phyloP scores from a whole-genome alignment of 2,329 filamentous ascomycete species.

The Delphinella strobiligena region DNA sequence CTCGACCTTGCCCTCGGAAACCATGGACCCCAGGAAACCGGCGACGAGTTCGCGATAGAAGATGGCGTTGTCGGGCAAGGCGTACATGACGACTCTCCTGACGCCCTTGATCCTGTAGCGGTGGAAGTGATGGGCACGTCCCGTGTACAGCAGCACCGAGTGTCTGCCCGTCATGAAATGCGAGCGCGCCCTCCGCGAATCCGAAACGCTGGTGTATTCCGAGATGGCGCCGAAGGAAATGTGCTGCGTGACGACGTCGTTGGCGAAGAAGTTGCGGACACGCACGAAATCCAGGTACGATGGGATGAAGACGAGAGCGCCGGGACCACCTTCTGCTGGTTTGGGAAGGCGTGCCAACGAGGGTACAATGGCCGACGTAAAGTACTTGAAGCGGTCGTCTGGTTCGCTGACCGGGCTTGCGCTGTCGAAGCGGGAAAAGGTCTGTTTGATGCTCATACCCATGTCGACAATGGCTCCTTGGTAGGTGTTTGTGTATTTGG shows the following conservation, averaged over 20 bases:
- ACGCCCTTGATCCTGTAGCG: conserved; percentile 76
- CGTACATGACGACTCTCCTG: conserved; percentile 77
- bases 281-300: conserved; percentile 93
- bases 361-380: conserved; percentile 70
- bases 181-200: conserved; percentile 71
- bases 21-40: conserved; percentile 45
- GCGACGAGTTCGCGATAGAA: conserved; percentile 71
- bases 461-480: conserved; percentile 62
- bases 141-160: conserved; percentile 77
- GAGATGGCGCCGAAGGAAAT: conserved; percentile 71
- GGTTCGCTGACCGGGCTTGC: conserved; percentile 62
- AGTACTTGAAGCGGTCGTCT: conserved; percentile 82
- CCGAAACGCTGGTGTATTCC: conserved; percentile 71
- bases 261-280: conserved; percentile 83
- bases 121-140: conserved; percentile 92
- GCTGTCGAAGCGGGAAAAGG: conserved; percentile 76
- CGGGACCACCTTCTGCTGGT: conserved; percentile 40
- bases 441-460: conserved; percentile 58
- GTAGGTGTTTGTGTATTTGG: conserved; percentile 58
- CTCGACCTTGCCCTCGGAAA: conserved; percentile 46
- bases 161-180: conserved; percentile 80
- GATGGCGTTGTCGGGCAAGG: conserved; percentile 72
- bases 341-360: conserved; percentile 57
- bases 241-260: conserved; percentile 43
- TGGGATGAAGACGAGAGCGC: conserved; percentile 79